phyloP scores from a whole-genome alignment of 1,139 yeast genomes.

The Nadsonia commutata region DNA sequence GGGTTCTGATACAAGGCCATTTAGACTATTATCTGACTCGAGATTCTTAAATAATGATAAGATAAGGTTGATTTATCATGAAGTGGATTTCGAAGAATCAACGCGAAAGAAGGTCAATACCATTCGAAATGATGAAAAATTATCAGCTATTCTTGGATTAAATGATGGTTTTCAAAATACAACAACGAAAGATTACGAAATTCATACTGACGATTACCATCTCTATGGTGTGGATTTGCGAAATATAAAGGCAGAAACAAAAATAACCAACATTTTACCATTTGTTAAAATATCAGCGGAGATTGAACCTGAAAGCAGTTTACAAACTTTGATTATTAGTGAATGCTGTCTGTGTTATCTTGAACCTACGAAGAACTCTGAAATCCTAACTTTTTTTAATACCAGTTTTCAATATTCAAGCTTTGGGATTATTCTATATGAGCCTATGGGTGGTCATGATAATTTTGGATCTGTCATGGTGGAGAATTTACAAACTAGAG shows the following conservation, averaged over 20 bases:
- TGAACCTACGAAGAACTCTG: conserved; percentile 39
- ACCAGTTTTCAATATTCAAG: conserved; percentile 7
- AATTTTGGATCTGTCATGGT: conserved; percentile 76
- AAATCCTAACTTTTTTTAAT: conserved; percentile 30
- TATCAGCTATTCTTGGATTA: conserved; percentile 15
- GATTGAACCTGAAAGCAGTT: conserved; percentile 14
- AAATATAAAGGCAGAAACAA: conserved; percentile 9
- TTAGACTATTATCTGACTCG: conserved; percentile 27
- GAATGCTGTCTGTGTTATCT: conserved; percentile 87
- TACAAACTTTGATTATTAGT: conserved; percentile 63
- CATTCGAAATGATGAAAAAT: conserved; percentile 21
- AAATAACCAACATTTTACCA: conserved; percentile 2
- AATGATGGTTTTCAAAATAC: not conserved
- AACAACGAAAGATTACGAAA: conserved; percentile 15
- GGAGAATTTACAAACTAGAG: conserved; percentile 52
- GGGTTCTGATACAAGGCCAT: conserved; percentile 87
- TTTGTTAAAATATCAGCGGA: not conserved
- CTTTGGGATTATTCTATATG: conserved; percentile 47
- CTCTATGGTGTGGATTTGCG: conserved; percentile 46
- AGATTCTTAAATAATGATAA: conserved; percentile 4
- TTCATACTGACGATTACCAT: conserved; percentile 37
- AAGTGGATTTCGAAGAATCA: conserved; percentile 61
- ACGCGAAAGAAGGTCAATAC: conserved; percentile 45
- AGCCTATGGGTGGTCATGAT: conserved; percentile 63
- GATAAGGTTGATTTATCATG: conserved; percentile 37